These are phyloP conservation scores for Penicillium sp. DNA, from an alignment of 2,329 filamentous ascomycete genomes.

Conservation along the genomic window DNA sequence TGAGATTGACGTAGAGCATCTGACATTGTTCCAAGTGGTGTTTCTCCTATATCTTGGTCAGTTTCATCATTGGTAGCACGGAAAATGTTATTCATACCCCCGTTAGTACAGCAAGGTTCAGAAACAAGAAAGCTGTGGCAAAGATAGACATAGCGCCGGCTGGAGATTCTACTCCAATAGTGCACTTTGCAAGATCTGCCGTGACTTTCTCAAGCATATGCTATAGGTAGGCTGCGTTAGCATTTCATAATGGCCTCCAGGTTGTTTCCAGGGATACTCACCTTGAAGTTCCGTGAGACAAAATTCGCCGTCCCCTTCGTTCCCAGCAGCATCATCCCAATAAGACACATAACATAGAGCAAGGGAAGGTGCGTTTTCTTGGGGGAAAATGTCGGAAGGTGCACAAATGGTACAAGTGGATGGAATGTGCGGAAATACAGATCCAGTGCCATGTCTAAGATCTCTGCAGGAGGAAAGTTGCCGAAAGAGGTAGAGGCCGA, in stretches of 20 bases:
- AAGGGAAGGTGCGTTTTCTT: constrained; percentile 50
- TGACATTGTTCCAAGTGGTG: constrained; percentile 51
- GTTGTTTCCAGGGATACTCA: constrained; percentile 9
- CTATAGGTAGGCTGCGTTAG: constrained; percentile 15
- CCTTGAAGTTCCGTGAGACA: constrained; percentile 50
- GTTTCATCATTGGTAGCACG: not conserved
- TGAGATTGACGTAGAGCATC: constrained; percentile 54
- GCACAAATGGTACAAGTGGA: constrained; percentile 55
- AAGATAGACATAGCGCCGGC: constrained; percentile 49
- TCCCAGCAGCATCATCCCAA: constrained; percentile 54
- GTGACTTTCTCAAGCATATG: constrained; percentile 43
- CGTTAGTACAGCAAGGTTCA: constrained; percentile 53
- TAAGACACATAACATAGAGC: constrained; percentile 55
- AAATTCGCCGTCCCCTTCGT: constrained; percentile 55
- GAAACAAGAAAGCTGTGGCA: constrained; percentile 50
- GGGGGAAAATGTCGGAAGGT: constrained; percentile 55
- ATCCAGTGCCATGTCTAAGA: constrained; percentile 56
- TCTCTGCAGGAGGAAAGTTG: constrained; percentile 53
- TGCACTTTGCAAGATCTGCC: constrained; percentile 46
- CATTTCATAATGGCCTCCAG: not conserved
- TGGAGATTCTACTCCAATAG: constrained; percentile 42
- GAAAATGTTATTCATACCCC: constrained; percentile 31
- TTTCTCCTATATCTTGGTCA: constrained; percentile 37
- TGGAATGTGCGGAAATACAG: constrained; percentile 58
- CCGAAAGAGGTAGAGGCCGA: constrained; percentile 29